Base-by-base conservation (phyloP, 176 grass and related monocot species). In the Zea luxurians region DNA sequence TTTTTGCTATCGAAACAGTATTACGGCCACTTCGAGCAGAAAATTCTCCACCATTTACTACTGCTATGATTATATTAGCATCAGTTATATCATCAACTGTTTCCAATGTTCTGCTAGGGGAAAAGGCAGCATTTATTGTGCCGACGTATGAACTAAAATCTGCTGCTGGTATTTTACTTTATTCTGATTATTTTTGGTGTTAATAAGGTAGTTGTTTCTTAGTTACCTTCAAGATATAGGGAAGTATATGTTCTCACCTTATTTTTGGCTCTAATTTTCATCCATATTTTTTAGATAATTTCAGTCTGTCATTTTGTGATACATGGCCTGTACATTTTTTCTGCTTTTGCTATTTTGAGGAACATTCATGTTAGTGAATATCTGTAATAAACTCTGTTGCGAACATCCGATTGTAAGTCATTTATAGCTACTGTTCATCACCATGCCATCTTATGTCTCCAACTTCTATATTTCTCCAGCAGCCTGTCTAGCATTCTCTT, bases 81-180 rank as follows among this genome's bases (percentile, higher is more conserved):
- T 94, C 96, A 64, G 89, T 98, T 85, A 98, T 98, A 88, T 98
- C 92, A 73, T 98, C 96, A 80, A 98, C 96, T 57, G 92, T 98
- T 41, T 94, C 92, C 54, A 98, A 98, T 80, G 96, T 98, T 75
- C 81, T 97, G 70, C 63, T 92, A 80, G 92, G 88, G 76, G 96
- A 98, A 79, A 98, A 88, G 71, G 89, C 96, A 70, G 92, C 96
- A 75, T 98, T 95, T 69, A 89, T 90, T 92, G 96, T 98, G 78
- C 96, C 92, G 53, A 85, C 96, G 67, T 98, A 98, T 85, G 89
- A 98, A 92, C 88, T 94, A 83, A 98, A 98, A 92, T 98, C 96
- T 87, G 92, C 92, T 88, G 92, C 91, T 72, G 96, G 96, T 98
- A 94, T 98, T 85, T 94, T 86, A 91, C 84, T 83, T 86, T 81